Percentiles rank a stretch among this genome's conserved stretches.
Evolutionary conservation across 306 rosid species (phyloP).

Genomic region (Malus sylvestris): DNA sequence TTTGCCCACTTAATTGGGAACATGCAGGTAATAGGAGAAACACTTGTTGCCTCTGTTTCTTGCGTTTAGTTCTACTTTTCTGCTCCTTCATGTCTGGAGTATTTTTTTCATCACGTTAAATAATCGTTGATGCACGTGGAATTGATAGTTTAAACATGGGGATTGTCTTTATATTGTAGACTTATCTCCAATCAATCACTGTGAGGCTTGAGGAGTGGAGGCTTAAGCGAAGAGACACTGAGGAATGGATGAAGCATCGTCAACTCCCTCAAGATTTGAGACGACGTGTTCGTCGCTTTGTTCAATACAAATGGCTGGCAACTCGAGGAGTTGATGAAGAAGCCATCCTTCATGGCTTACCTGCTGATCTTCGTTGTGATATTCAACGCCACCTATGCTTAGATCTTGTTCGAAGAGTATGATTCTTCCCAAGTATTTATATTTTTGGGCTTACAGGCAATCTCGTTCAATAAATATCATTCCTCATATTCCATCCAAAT

Average conservation of each 20-base stretch:
- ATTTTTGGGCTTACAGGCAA: conserved; percentile 1
- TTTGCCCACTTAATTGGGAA: conserved; percentile 95
- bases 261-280: conserved; percentile 94
- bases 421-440: conserved; percentile 26
- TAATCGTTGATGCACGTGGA: background rate
- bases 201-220: conserved; percentile 98
- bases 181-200: conserved; percentile 90
- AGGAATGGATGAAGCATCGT: conserved; percentile 99
- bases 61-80: conserved; percentile 1
- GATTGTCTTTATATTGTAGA: conserved; percentile 36
- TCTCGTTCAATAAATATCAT: background rate
- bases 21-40: conserved; percentile 73
- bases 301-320: conserved; percentile 91
- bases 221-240: conserved; percentile 88
- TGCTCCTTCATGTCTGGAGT: conserved; percentile 4
- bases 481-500: conserved; percentile 3
- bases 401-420: conserved; percentile 90
- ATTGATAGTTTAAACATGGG: background rate
- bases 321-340: conserved; percentile 97
- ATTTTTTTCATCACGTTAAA: background rate
- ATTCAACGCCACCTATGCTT: conserved; percentile 90
- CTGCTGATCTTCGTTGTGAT: conserved; percentile 95
- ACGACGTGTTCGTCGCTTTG: conserved; percentile 68
- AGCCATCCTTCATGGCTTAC: conserved; percentile 68
- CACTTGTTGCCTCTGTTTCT: conserved; percentile 2